A percentile compares a stretch with the other conserved stretches of the same genome.
phyloP scores from a whole-genome alignment of 768 basidiomycete species.

The Amanita molliuscula region DNA sequence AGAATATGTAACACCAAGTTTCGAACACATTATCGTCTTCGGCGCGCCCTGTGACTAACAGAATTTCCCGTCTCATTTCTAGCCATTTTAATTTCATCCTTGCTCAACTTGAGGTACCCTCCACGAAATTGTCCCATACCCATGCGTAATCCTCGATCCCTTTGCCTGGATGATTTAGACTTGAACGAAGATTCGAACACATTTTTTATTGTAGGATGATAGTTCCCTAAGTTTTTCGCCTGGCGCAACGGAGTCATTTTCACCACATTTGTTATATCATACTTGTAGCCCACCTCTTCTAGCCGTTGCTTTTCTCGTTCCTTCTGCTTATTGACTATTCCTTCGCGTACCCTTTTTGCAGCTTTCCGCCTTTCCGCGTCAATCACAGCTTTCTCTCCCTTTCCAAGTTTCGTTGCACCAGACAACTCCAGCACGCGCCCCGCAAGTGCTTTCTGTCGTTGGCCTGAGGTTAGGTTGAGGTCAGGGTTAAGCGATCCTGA shows the following conservation, averaged over 20 bases:
- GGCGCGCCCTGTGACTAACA: not conserved
- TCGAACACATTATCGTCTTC: not conserved
- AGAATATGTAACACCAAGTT: not conserved
- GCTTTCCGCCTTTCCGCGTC: conserved; percentile 59
- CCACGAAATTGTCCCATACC: conserved; percentile 69
- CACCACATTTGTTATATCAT: conserved; percentile 13
- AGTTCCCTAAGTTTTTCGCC: conserved; percentile 82
- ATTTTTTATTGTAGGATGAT: conserved; percentile 70
- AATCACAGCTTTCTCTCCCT: conserved; percentile 56
- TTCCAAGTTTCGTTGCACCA: conserved; percentile 60
- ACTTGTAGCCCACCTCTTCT: conserved; percentile 49
- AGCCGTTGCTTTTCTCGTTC: conserved; percentile 43
- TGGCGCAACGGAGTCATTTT: conserved; percentile 16
- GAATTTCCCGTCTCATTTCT: not conserved
- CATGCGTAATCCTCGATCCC: conserved; percentile 62
- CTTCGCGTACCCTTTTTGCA: conserved; percentile 62
- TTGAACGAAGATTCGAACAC: conserved; percentile 36
- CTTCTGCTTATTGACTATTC: conserved; percentile 51
- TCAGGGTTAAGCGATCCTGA: conserved; percentile 63
- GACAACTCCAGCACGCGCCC: conserved; percentile 70
- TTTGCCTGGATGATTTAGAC: conserved; percentile 22
- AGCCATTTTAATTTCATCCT: conserved; percentile 42
- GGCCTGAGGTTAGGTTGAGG: conserved; percentile 50
- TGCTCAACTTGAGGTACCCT: conserved; percentile 57
- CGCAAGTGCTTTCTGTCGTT: conserved; percentile 63